Percentiles rank a stretch among this genome's conserved stretches.
phyloP scores from a whole-genome alignment of 306 rosid genomes.

The Quercus mongolica region DNA sequence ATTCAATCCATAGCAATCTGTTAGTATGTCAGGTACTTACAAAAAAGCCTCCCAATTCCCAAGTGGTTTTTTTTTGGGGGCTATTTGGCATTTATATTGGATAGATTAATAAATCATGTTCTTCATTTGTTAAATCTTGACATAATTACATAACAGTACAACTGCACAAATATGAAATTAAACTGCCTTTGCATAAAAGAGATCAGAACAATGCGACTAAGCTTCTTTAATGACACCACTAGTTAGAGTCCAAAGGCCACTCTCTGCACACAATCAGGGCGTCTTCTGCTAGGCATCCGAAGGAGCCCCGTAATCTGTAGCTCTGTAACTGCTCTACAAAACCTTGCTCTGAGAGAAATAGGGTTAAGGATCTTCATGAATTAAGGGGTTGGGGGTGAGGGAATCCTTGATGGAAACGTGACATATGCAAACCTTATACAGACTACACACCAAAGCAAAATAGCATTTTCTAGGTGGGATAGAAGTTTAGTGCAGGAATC shows the following conservation, averaged over 20 bases:
- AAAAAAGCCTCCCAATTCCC: neutral
- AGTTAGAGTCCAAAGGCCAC: constrained; percentile 77
- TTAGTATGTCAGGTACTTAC: neutral
- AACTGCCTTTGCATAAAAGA: neutral
- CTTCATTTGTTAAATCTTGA: neutral
- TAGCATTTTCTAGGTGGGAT: neutral
- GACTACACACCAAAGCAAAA: neutral
- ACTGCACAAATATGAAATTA: neutral
- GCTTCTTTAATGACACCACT: neutral
- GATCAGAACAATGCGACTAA: neutral
- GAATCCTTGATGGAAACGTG: neutral
- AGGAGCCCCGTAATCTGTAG: constrained; percentile 81
- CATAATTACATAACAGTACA: neutral
- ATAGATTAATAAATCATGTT: neutral
- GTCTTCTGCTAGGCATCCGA: constrained; percentile 90
- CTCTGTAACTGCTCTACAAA: constrained; percentile 83
- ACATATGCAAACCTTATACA: neutral
- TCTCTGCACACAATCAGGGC: constrained; percentile 81
- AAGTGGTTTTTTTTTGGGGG: neutral
- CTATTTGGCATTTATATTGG: neutral
- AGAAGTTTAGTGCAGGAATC: neutral
- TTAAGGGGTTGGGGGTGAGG: neutral
- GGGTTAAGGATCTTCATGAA: constrained; percentile 47
- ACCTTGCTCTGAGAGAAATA: constrained; percentile 63
- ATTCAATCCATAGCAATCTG: neutral